A percentile compares a stretch with the other conserved stretches of the same genome.
These are phyloP conservation scores for Botrytis deweyae DNA, from an alignment of 2,329 filamentous ascomycete species.

Conservation along the genomic window DNA sequence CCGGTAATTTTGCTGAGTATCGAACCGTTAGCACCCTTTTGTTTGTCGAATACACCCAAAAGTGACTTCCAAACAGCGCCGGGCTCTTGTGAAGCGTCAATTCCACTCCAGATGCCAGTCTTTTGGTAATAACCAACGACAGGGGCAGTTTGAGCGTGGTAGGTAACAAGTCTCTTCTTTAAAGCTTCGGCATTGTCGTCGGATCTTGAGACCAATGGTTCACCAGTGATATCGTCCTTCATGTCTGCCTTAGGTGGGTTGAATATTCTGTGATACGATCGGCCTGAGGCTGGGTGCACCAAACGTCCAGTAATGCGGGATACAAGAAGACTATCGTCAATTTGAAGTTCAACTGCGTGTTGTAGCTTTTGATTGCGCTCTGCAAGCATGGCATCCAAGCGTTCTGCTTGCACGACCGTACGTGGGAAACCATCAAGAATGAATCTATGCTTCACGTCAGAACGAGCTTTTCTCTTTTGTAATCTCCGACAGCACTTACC, in stretches of 20 bases:
- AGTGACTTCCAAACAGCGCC: slow-evolving; percentile 94
- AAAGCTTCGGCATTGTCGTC: slow-evolving; percentile 96
- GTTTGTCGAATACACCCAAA: slow-evolving; percentile 75
- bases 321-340: slow-evolving; percentile 91
- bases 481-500: slow-evolving; percentile 56
- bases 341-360: slow-evolving; percentile 94
- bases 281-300: slow-evolving; percentile 91
- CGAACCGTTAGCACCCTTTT: slow-evolving; percentile 40
- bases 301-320: slow-evolving; percentile 95
- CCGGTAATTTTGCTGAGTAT: slow-evolving; percentile 41
- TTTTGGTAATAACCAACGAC: slow-evolving; percentile 97
- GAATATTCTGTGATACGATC: slow-evolving; percentile 98
- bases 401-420: slow-evolving; percentile 91
- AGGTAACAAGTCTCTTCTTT: slow-evolving; percentile 90
- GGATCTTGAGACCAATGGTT: slow-evolving; percentile 91
- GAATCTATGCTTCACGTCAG: slow-evolving; percentile 62
- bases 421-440: slow-evolving; percentile 98
- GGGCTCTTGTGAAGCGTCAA: slow-evolving; percentile 95
- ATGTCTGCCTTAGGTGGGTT: slow-evolving; percentile 93
- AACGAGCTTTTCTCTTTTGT: background rate
- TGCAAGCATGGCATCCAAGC: slow-evolving; percentile 87
- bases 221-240: slow-evolving; percentile 96
- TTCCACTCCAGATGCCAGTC: slow-evolving; percentile 92
- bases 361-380: slow-evolving; percentile 80
- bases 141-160: slow-evolving; percentile 89